These are phyloP conservation scores for Alternaria sp. DNA, from an alignment of 2,329 filamentous ascomycete species.

Conservation along the genomic window DNA sequence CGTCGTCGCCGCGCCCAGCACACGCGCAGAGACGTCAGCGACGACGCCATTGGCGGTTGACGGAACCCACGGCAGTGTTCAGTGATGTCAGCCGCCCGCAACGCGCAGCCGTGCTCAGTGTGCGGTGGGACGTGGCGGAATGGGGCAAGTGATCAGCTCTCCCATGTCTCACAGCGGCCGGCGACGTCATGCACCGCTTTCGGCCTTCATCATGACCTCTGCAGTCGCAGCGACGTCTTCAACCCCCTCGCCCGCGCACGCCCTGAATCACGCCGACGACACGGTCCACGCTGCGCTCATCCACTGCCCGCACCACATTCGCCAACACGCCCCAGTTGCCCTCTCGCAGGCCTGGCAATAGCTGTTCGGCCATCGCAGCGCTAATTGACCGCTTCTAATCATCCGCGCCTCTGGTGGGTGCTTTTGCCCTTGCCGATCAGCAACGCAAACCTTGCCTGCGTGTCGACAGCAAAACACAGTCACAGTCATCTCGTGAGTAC, in stretches of 20 bases:
- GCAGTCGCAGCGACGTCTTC: neutral
- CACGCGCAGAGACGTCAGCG: neutral
- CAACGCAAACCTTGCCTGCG: neutral
- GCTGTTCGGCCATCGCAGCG: conserved; percentile 11
- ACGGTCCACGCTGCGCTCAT: neutral
- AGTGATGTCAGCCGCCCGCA: conserved; percentile 12
- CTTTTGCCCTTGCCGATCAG: conserved; percentile 6
- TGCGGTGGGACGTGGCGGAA: conserved; percentile 2
- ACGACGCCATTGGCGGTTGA: conserved; percentile 2
- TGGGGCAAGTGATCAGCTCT: conserved; percentile 9
- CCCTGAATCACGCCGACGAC: neutral
- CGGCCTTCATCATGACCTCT: neutral
- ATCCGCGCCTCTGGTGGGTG: conserved; percentile 9
- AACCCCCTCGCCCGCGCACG: neutral
- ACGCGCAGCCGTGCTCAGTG: neutral
- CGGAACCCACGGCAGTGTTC: conserved; percentile 8
- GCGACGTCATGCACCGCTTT: conserved; percentile 13
- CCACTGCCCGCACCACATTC: neutral
- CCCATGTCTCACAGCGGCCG: conserved; percentile 1
- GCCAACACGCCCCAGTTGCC: conserved; percentile 2
- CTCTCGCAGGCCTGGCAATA: neutral
- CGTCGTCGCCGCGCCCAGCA: neutral
- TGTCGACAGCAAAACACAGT: neutral
- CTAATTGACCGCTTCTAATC: conserved; percentile 18
- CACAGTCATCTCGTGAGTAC: neutral